Conservation (phyloP, 495 filamentous ascomycete species). For the Tetracladium marchalianum region DNA sequence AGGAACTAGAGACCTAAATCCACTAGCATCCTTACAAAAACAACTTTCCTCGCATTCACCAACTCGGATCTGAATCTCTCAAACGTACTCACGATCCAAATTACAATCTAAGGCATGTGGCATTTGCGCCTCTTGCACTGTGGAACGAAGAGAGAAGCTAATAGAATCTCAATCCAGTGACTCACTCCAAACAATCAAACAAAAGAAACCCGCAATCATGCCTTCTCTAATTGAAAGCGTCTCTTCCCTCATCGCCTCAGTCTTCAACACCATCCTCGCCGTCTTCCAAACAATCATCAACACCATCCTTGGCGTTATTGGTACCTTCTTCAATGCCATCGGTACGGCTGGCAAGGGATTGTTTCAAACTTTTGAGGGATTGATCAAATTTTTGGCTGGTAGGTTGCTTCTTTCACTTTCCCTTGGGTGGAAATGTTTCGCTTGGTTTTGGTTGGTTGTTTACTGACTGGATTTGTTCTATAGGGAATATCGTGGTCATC, state of each 20-base stretch:
- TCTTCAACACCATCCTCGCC: conserved; percentile 17
- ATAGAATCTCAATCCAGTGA: no score
- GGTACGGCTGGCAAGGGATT: conserved; percentile 14
- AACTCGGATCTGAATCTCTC: no score
- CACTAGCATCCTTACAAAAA: no score
- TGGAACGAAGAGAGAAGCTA: no score
- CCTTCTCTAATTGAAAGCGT: conserved; percentile 26
- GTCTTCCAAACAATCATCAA: conserved; percentile 27
- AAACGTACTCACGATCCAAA: no score
- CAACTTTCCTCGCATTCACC: no score
- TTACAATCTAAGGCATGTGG: background rate
- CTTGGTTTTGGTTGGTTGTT: no score
- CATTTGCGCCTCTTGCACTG: background rate
- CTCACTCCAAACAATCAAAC: background rate
- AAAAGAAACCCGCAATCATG: conserved; percentile 16
- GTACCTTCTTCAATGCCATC: conserved; percentile 20
- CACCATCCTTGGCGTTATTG: conserved; percentile 24
- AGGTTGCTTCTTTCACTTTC: conserved; percentile 7
- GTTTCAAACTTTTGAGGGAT: conserved; percentile 25
- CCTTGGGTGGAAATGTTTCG: background rate
- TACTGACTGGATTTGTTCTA: no score
- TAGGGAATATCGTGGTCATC: conserved; percentile 42
- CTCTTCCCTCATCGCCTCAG: conserved; percentile 26
- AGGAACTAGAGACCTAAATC: no score
- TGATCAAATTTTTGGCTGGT: conserved; percentile 32